Percentiles rank a stretch among this genome's conserved stretches.
Conservation (phyloP, 306 rosid species). For the Casuarina cunninghamiana region DNA sequence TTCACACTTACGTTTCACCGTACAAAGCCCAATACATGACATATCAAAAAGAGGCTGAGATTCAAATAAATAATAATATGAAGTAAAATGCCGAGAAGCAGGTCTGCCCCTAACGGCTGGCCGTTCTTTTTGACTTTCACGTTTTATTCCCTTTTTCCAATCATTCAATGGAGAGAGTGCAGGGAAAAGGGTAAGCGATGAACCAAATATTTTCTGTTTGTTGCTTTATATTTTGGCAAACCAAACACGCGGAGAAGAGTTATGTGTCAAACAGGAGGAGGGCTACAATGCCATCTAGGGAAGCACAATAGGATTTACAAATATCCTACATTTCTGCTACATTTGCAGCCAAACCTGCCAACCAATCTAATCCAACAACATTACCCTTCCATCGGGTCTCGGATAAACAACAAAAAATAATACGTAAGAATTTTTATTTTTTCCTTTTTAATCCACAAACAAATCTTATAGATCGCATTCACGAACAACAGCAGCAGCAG, state of each 20-base stretch:
- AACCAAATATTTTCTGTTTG: neutral
- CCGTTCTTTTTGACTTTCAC: neutral
- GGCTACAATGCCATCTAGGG: neutral
- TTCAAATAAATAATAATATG: neutral
- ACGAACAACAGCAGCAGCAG: neutral
- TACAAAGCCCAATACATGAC: neutral
- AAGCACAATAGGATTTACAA: neutral
- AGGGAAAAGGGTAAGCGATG: neutral
- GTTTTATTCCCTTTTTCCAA: neutral
- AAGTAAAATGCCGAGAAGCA: neutral
- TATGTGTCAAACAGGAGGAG: neutral
- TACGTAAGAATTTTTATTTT: neutral
- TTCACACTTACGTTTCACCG: neutral
- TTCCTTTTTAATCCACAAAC: neutral
- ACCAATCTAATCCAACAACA: neutral
- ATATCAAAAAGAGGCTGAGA: conserved; percentile 9
- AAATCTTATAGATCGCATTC: neutral
- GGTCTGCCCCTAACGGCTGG: neutral
- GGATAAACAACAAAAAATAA: neutral
- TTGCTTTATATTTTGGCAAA: neutral
- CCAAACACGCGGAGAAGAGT: neutral
- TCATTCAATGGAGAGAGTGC: neutral
- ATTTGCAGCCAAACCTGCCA: neutral
- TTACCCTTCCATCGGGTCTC: neutral
- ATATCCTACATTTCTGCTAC: neutral